Conservation (phyloP, 805 yeast species). For the Vanderwaltozyma verrucispora region DNA sequence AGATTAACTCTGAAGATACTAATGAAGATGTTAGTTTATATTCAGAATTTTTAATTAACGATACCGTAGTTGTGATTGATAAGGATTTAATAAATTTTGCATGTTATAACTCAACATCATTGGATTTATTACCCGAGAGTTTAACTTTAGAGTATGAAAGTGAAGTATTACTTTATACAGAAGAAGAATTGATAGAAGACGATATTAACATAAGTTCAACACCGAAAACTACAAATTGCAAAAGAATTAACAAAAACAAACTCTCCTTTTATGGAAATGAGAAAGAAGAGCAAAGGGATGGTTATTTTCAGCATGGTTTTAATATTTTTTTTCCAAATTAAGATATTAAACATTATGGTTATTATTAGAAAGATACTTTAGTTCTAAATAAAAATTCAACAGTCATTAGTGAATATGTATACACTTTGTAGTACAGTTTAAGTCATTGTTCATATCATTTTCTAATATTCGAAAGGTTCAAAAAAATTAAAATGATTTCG, state of each 20-base stretch:
- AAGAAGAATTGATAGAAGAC: background rate
- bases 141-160: background rate
- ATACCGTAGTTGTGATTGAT: background rate
- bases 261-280: too few relatives aligned
- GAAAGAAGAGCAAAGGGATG: background rate
- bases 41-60: background rate
- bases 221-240: background rate
- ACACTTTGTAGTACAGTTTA: too few relatives aligned
- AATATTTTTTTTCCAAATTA: too few relatives aligned
- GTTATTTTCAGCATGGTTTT: too few relatives aligned
- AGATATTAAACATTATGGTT: too few relatives aligned
- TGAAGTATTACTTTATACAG: background rate
- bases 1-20: background rate
- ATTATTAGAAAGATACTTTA: too few relatives aligned
- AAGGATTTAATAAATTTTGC: background rate
- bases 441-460: too few relatives aligned
- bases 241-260: background rate
- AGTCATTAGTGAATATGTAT: too few relatives aligned
- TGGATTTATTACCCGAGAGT: background rate
- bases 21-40: background rate
- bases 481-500: conserved; percentile 54
- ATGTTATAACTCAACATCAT: background rate
- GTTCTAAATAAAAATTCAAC: too few relatives aligned
- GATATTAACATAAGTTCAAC: background rate
- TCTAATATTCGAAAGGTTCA: background rate